Percentiles rank a stretch among this genome's conserved stretches.
phyloP scores from a whole-genome alignment of 176 grass and related monocot genomes.

The Miscanthus lutarioriparius region DNA sequence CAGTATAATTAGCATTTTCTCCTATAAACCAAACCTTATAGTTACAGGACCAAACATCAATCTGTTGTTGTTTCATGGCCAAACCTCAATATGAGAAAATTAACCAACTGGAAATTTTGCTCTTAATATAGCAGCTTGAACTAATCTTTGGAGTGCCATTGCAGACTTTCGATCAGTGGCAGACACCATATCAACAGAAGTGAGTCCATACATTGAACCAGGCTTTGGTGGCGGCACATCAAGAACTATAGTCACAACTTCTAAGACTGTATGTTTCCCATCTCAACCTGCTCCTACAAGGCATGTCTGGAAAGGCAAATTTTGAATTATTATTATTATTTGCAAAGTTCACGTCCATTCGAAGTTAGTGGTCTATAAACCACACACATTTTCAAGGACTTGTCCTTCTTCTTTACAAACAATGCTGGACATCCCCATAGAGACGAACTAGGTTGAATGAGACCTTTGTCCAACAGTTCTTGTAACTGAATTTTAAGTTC shows the following conservation, averaged over 20 bases:
- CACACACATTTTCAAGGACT: too few species aligned
- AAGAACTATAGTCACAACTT: constrained; percentile 79
- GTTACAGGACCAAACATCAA: constrained; percentile 26
- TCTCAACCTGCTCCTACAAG: too few species aligned
- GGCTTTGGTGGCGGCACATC: constrained; percentile 90
- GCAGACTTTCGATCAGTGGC: constrained; percentile 88
- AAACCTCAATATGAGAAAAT: constrained; percentile 26
- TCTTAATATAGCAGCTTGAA: constrained; percentile 85
- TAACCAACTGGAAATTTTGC: constrained; percentile 18
- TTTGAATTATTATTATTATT: too few species aligned
- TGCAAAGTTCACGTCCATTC: constrained; percentile 1
- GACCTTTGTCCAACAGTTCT: too few species aligned
- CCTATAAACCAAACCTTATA: constrained; percentile 60
- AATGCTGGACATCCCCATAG: too few species aligned
- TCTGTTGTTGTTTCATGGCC: neutral
- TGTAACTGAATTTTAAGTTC: too few species aligned
- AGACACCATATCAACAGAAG: constrained; percentile 88
- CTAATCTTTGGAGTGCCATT: constrained; percentile 94
- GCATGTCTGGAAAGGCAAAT: too few species aligned
- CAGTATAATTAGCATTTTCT: constrained; percentile 98
- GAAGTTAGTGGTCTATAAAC: too few species aligned
- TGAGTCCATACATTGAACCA: constrained; percentile 68
- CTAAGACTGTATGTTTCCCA: neutral
- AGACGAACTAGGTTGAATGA: too few species aligned
- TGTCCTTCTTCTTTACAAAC: too few species aligned